These are phyloP conservation scores for Calocybe indica DNA, from an alignment of 768 basidiomycete genomes.

Conservation along the genomic window DNA sequence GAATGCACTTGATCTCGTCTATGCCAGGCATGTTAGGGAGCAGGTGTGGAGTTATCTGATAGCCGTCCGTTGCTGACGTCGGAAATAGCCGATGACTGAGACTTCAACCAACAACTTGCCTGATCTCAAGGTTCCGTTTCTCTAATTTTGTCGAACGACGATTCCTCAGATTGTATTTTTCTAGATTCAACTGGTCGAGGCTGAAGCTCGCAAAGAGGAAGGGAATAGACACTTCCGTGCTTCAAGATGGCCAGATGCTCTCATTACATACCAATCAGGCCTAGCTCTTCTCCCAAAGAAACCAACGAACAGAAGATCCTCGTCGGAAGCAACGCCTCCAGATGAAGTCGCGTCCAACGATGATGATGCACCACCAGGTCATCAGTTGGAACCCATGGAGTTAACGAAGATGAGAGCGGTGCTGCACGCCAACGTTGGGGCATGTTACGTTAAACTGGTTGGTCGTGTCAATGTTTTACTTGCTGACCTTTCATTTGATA, in stretches of 20 bases:
- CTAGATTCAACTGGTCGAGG: conserved; percentile 42
- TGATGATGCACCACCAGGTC: neutral
- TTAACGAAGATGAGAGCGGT: conserved; percentile 38
- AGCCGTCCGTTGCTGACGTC: conserved; percentile 2
- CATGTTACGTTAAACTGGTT: conserved; percentile 78
- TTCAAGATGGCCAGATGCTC: conserved; percentile 62
- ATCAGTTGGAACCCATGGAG: too few species aligned
- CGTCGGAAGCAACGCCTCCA: too few species aligned
- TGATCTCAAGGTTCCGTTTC: neutral
- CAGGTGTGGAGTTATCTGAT: too few species aligned
- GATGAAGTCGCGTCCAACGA: too few species aligned
- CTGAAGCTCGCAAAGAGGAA: conserved; percentile 61
- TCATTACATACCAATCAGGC: conserved; percentile 63
- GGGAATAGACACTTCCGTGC: conserved; percentile 74
- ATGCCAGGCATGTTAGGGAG: conserved; percentile 4
- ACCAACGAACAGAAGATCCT: too few species aligned
- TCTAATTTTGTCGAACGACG: neutral
- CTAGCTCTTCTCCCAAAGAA: conserved; percentile 57
- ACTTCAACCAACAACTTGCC: neutral
- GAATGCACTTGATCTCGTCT: conserved; percentile 16
- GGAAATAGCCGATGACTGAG: conserved; percentile 1
- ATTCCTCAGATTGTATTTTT: neutral
- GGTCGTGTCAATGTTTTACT: conserved; percentile 15
- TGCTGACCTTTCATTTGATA: conserved; percentile 1
- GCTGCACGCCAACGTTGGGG: conserved; percentile 83